Evolutionary conservation across 2,329 filamentous ascomycete species (phyloP).

Genomic region (Neofusicoccum laricinum): DNA sequence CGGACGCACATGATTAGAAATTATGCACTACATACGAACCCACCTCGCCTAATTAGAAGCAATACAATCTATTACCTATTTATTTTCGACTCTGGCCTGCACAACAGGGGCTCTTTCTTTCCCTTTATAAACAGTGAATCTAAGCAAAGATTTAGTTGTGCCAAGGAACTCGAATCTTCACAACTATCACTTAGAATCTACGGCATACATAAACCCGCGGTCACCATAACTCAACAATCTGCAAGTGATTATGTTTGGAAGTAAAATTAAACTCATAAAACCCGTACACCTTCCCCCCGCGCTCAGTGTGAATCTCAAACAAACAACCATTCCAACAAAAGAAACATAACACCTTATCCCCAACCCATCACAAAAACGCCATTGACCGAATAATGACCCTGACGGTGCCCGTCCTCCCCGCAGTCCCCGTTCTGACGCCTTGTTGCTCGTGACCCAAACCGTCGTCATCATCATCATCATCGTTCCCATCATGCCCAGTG

Average conservation of each 20-base stretch:
- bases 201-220: background rate
- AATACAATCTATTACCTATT: too few species aligned
- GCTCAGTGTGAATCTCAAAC: background rate
- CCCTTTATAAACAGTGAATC: too few species aligned
- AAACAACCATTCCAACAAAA: background rate
- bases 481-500: background rate
- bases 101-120: too few species aligned
- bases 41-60: too few species aligned
- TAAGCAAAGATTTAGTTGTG: too few species aligned
- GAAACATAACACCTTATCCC: background rate
- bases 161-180: too few species aligned
- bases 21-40: too few species aligned
- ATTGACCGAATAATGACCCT: slow-evolving; percentile 5
- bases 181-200: too few species aligned
- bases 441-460: background rate
- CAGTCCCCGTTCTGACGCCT: background rate
- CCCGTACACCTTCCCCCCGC: background rate
- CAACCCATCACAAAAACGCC: slow-evolving; percentile 11
- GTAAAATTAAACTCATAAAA: background rate
- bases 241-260: background rate
- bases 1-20: background rate
- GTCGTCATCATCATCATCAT: background rate
- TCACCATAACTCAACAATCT: background rate
- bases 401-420: background rate
- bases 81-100: too few species aligned